Base-by-base conservation (phyloP, 164 flowering plant species). In the Annona cherimola region DNA sequence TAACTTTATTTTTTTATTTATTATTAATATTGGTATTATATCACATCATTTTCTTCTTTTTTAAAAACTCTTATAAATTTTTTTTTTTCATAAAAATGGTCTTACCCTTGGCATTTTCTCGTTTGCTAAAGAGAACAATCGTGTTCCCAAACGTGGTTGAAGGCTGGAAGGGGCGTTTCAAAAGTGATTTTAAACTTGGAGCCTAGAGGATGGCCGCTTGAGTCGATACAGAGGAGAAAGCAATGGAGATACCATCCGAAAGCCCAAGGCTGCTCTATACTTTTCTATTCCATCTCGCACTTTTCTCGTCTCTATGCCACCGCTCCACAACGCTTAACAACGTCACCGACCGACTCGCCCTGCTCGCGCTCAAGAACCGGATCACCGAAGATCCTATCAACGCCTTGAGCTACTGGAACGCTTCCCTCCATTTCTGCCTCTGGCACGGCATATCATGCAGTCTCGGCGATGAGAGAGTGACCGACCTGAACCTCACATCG, bases 401-500 rank as follows among this genome's bases (percentile, higher is more conserved):
- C 45, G 67, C 60, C 19, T 40, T 71, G 59, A 18, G 42, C 11
- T 59, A 61, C 16, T 79, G 81, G 81, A 79, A 46, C 63, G 18
- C 57, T 26, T 69, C 68, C 11, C 50, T 67, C 8, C 62, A 71
- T 50, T 67, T 76, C 62, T 76, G 81, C 45, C 59, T 6, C 4
- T 71, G 73, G 73, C 39, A 11, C 2, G 73, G 73, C 44, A 54
- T 71, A 20, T 5, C 50, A 11, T 86, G 87, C 83, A 74, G 67
- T 70, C 42, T 50, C 2, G 1, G 0, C 5, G 55, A 61, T 39
- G 67, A 61, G 26, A 59, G 84, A 54, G 87, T 84, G 0, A 42
- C 68, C 4, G 78, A 19, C 11, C 73, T 83, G 9, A 54, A 79
- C 63, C 79, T 86, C 1, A 55, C 73, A 0, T 74, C 76, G 26